Base-by-base conservation (phyloP, 2,329 filamentous ascomycete species). In the Aureobasidium sp. region DNA sequence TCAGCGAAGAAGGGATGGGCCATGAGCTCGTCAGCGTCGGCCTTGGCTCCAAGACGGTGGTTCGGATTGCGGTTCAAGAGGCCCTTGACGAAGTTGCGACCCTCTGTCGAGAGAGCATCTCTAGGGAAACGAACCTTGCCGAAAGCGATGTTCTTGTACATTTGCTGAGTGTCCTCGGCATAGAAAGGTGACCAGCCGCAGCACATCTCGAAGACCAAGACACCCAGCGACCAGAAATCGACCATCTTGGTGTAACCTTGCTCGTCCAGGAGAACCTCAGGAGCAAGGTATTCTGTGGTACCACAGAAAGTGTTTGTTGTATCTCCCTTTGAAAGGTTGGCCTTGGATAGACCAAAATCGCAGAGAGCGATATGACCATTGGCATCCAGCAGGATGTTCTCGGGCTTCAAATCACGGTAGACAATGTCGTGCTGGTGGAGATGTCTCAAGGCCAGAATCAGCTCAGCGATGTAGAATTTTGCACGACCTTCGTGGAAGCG, bases 81-180 rank as follows among this genome's bases (percentile, higher is more conserved):
- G 25, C 94, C 94, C 80, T 99, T 99, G 71, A 99, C 94, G 70
- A 99, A 99, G 76, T 96, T 97, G 63, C 94, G 86, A 63, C 94
- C 94, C 75, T 99, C 94, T 44, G 91, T 88, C 64, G 91, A 97
- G 36, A 99, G 79, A 1, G 94, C 96, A 74, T 99, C 94, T 66
- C 92, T 85, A 8, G 94, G 94, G 74, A 99, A 99, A 64, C 94
- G 84, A 62, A 99, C 94, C 74, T 99, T 99, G 72, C 94, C 94
- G 71, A 99, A 99, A 0, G 94, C 94, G 73, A 99, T 99, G 78
- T 99, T 99, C 81, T 99, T 99, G 81, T 99, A 99, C 94, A 99
- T 99, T 75, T 99, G 94, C 76, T 99, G 94, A 0, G 94, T 99
- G 72, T 99, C 94, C 71, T 99, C 94, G 62, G 94, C 94, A 69